A percentile compares a stretch with the other conserved stretches of the same genome.
Evolutionary conservation across 257 asterid species (phyloP).

Genomic region (Eucommia ulmoides): DNA sequence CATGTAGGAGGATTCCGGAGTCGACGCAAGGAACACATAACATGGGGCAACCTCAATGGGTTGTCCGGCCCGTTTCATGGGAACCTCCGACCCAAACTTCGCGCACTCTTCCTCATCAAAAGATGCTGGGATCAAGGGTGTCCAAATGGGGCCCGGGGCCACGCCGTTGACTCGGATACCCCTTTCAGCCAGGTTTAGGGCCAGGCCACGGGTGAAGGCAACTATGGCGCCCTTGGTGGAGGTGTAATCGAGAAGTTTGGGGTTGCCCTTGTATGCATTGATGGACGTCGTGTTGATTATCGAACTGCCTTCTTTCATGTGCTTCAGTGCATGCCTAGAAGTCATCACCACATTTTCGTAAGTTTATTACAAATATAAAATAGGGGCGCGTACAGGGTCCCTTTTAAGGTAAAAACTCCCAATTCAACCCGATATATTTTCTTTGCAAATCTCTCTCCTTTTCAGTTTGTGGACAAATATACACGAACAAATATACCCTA

Average conservation of each 20-base stretch:
- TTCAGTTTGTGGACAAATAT: too few relatives aligned
- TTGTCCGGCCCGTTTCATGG: slow-evolving; percentile 77
- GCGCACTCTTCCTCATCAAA: slow-evolving; percentile 35
- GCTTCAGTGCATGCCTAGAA: slow-evolving; percentile 57
- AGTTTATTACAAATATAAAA: too few relatives aligned
- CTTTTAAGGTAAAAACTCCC: too few relatives aligned
- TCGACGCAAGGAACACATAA: slow-evolving; percentile 55
- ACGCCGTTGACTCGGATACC: slow-evolving; percentile 71
- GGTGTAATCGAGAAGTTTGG: slow-evolving; percentile 48
- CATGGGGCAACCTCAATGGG: slow-evolving; percentile 65
- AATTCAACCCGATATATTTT: too few relatives aligned
- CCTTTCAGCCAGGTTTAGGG: slow-evolving; percentile 33
- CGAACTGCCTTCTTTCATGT: slow-evolving; percentile 56
- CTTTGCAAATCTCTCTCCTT: too few relatives aligned
- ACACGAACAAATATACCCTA: too few relatives aligned
- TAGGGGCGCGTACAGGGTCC: too few relatives aligned
- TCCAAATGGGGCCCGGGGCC: slow-evolving; percentile 80
- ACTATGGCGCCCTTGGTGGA: slow-evolving; percentile 70
- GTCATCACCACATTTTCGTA: too few relatives aligned
- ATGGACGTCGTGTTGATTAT: slow-evolving; percentile 68
- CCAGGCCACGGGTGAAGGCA: slow-evolving; percentile 57
- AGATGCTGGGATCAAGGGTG: slow-evolving; percentile 59
- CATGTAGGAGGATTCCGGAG: slow-evolving; percentile 48
- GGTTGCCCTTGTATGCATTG: slow-evolving; percentile 51
- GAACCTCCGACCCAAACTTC: slow-evolving; percentile 40